These are phyloP conservation scores for Geotrichum fermentans DNA, from an alignment of 1,139 yeast species.

Conservation along the genomic window DNA sequence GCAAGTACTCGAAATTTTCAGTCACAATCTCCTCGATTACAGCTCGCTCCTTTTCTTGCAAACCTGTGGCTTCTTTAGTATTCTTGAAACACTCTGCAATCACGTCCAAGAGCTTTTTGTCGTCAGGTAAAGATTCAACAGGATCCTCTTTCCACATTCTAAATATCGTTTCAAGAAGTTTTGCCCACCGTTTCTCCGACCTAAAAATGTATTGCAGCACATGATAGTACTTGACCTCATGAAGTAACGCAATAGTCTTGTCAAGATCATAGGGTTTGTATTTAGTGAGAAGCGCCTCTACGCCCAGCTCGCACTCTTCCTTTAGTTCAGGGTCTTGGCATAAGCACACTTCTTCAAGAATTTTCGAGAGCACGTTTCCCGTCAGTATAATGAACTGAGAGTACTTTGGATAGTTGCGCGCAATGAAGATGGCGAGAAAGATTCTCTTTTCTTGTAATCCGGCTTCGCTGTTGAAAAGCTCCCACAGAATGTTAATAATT, in stretches of 20 bases:
- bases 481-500: constrained; percentile 61
- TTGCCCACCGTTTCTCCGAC: constrained; percentile 49
- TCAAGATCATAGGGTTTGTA: constrained; percentile 53
- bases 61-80: constrained; percentile 18
- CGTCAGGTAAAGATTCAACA: constrained; percentile 20
- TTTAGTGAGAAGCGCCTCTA: constrained; percentile 59
- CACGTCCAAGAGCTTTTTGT: constrained; percentile 28
- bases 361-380: constrained; percentile 48
- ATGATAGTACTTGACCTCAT: constrained; percentile 50
- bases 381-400: constrained; percentile 69
- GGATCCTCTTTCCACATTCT: constrained; percentile 22
- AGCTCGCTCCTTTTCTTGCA: constrained; percentile 24
- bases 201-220: constrained; percentile 58
- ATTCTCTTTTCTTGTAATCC: constrained; percentile 21
- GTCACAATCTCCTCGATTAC: constrained; percentile 24
- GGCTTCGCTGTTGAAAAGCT: constrained; percentile 41
- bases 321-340: constrained; percentile 40
- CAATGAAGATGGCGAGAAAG: constrained; percentile 61
- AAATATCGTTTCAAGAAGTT: constrained; percentile 46
- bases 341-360: constrained; percentile 51
- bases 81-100: constrained; percentile 31
- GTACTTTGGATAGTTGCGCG: constrained; percentile 73
- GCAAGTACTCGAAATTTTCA: constrained; percentile 26
- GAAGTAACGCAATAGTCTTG: constrained; percentile 48
- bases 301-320: constrained; percentile 66